Evolutionary conservation across 75 land plant genomes (phyloP).

Genomic region (Cupressus sempervirens): DNA sequence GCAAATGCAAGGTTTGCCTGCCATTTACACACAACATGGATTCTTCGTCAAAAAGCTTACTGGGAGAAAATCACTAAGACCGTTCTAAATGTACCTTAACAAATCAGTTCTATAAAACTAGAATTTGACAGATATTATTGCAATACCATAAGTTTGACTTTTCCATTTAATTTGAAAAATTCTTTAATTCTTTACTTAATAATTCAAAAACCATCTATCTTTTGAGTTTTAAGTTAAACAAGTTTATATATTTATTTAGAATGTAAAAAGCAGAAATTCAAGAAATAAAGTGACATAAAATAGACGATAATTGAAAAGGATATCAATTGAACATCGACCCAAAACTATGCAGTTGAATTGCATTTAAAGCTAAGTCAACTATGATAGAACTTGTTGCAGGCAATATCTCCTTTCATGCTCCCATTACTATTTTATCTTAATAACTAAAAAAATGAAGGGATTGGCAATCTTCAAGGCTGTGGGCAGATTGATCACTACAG

Average conservation of each 20-base stretch:
- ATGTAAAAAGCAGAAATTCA: not conserved
- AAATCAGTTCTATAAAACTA: not conserved
- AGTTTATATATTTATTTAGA: not conserved
- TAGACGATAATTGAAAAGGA: not conserved
- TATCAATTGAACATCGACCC: not conserved
- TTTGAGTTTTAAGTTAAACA: not conserved
- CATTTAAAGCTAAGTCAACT: too few relatives aligned
- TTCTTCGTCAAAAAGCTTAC: not conserved
- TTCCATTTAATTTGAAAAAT: not conserved
- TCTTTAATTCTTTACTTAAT: not conserved
- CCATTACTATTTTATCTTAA: not conserved
- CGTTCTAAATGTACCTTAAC: not conserved
- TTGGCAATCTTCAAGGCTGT: not conserved
- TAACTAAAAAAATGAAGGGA: not conserved
- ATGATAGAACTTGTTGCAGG: not conserved
- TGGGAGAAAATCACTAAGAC: not conserved
- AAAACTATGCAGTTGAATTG: too few relatives aligned
- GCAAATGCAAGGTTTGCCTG: slow-evolving; percentile 72
- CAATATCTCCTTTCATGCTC: not conserved
- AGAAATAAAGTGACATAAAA: not conserved
- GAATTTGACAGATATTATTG: not conserved
- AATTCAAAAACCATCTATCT: not conserved
- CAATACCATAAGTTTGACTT: not conserved
- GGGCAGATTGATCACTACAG: not conserved
- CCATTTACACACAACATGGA: not conserved